Evolutionary conservation across 257 asterid genomes (phyloP).

Genomic region (Primulina tabacum): DNA sequence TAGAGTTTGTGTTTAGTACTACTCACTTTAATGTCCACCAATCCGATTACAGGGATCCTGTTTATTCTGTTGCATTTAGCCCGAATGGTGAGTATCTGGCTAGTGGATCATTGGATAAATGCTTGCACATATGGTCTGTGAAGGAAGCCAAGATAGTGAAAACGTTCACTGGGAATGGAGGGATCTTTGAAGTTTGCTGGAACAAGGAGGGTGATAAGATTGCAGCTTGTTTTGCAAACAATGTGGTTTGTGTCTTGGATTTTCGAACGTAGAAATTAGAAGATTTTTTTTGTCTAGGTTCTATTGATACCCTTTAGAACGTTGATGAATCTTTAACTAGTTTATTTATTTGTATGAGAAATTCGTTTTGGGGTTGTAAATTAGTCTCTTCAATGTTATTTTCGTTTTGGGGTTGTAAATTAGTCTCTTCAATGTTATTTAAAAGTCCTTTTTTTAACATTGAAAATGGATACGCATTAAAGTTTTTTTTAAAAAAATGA

Average conservation of each 20-base stretch:
- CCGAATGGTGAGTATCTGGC: constrained; percentile 89
- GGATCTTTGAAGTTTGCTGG: constrained; percentile 98
- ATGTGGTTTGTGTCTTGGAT: constrained; percentile 83
- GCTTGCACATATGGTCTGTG: constrained; percentile 92
- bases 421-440: too few relatives aligned
- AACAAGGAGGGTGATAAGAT: constrained; percentile 87
- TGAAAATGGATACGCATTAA: not conserved
- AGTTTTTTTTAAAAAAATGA: too few relatives aligned
- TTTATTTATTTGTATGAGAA: not conserved
- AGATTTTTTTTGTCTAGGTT: not conserved
- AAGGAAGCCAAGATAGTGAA: constrained; percentile 85
- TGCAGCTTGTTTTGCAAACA: constrained; percentile 92
- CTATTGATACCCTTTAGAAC: not conserved
- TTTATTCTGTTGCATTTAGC: constrained; percentile 92
- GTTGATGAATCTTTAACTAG: not conserved
- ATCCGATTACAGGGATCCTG: constrained; percentile 71
- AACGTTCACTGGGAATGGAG: constrained; percentile 81
- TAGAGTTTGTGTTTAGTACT: not conserved
- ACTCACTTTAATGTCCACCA: not conserved
- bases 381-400: not conserved
- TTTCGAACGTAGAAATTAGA: constrained; percentile 59
- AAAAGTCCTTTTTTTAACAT: not conserved
- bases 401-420: too few relatives aligned
- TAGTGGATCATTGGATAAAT: constrained; percentile 89
- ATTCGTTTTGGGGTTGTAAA: not conserved